Conservation (phyloP, 2,329 filamentous ascomycete species). For the Trichophyton equinum region DNA sequence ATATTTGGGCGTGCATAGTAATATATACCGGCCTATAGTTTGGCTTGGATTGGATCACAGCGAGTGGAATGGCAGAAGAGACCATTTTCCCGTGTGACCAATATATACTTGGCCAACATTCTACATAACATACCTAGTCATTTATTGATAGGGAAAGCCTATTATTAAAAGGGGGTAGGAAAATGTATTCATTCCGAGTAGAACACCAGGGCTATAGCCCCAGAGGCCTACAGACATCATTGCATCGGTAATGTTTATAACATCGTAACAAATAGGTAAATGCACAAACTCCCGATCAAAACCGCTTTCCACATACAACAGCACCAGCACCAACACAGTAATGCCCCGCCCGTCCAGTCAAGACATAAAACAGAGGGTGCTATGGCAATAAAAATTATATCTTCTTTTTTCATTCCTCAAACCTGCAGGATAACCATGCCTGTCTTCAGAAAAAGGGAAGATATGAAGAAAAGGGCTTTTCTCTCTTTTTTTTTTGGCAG, state of each 20-base stretch:
- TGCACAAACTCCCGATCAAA: conserved; percentile 24
- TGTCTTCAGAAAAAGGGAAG: conserved; percentile 14
- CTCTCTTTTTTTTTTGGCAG: conserved; percentile 14
- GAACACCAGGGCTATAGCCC: conserved; percentile 21
- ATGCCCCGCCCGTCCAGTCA: background rate
- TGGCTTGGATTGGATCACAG: too few species aligned
- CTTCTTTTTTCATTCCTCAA: background rate
- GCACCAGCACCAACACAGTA: background rate
- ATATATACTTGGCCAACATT: too few species aligned
- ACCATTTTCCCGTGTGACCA: too few species aligned
- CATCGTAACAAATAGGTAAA: conserved; percentile 16
- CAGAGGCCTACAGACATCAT: conserved; percentile 31
- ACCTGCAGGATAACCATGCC: conserved; percentile 16
- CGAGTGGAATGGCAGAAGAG: too few species aligned
- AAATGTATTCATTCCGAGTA: conserved; percentile 23
- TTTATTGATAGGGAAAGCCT: too few species aligned
- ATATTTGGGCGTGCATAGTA: too few species aligned
- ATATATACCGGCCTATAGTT: too few species aligned
- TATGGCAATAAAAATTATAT: background rate
- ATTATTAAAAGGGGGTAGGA: conserved; percentile 1
- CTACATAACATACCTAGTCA: too few species aligned
- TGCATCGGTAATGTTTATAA: conserved; percentile 19
- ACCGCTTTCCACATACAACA: conserved; percentile 14
- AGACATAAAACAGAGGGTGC: background rate
- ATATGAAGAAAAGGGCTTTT: conserved; percentile 7